Evolutionary conservation across 2,329 filamentous ascomycete species (phyloP), one percentile per base, ranked within the genome.

Genomic region (Microdochium bolleyi): DNA sequence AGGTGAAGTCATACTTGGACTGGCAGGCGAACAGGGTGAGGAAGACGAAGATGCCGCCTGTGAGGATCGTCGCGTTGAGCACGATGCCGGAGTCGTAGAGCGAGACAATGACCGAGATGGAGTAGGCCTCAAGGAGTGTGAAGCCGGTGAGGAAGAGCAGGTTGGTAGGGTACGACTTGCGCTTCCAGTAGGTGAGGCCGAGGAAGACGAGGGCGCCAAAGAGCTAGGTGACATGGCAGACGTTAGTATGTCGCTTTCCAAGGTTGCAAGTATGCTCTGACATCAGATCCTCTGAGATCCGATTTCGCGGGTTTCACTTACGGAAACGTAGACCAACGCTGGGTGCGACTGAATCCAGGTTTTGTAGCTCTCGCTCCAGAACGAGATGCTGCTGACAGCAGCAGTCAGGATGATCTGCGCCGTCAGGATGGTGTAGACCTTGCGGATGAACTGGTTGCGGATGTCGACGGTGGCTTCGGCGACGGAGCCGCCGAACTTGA

Each of bases 361-460:
- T 68, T 86, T 89, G 77, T 97, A 99, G 53, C 76, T 73, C 11
- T 71, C 64, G 73, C 83, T 95, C 72, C 89, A 88, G 79, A 97
- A 97, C 60, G 88, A 94, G 61, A 96, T 73, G 56, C 85, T 82
- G 73, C 88, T 91, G 60, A 97, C 78, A 56, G 81, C 79, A 37
- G 86, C 87, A 8, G 94, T 99, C 54, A 87, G 83, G 65, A 97
- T 76, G 52, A 99, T 84, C 70, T 99, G 94, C 51, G 90, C 84
- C n/a, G 94, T 95, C 73, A 99, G 79, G 71, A 99, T 99, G 54
- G 91, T 87, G 74, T 99, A 99, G 67, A 99, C 94, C 78, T 97
- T 97, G 72, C 92, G 87, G 62, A 96, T 80, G 71, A 96, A 99
- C 72, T 94, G 89, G 84, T 96, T 95, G 61, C 92, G 88, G 67